Evolutionary conservation across 2,329 filamentous ascomycete species (phyloP).

Genomic region (Ascochyta lentis): DNA sequence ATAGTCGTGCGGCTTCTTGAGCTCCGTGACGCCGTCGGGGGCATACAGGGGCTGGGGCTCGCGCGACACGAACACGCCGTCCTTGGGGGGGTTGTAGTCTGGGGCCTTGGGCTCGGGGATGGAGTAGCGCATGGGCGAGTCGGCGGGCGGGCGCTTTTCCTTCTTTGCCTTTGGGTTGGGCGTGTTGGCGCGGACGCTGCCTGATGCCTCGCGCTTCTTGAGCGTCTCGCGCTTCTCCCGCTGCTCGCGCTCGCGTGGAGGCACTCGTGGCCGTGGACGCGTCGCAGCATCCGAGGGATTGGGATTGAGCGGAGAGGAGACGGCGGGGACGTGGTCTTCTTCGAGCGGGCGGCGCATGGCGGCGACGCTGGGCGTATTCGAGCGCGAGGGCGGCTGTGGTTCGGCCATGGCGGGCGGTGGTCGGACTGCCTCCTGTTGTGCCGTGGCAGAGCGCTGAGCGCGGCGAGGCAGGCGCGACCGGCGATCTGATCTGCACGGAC

Average conservation of each 20-base stretch:
- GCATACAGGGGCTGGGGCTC: conserved; percentile 55
- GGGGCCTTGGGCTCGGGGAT: conserved; percentile 55
- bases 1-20: conserved; percentile 58
- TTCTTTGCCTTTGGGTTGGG: conserved; percentile 52
- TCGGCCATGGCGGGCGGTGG: conserved; percentile 41
- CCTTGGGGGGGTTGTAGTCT: conserved; percentile 59
- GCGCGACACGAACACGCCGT: conserved; percentile 55
- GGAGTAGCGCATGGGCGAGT: conserved; percentile 59
- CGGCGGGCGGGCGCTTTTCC: conserved; percentile 42
- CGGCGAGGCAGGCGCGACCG: not conserved
- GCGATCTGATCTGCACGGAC: not conserved
- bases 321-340: conserved; percentile 72
- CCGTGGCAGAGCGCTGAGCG: not conserved
- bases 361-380: conserved; percentile 44
- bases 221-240: conserved; percentile 61
- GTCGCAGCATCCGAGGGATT: conserved; percentile 46
- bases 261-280: conserved; percentile 52
- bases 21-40: conserved; percentile 51
- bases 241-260: conserved; percentile 51
- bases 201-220: conserved; percentile 60
- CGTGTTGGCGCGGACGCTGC: conserved; percentile 47
- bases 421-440: not conserved
- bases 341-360: conserved; percentile 72
- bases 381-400: conserved; percentile 41
- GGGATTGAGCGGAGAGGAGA: conserved; percentile 76